Percentiles rank a stretch among this genome's conserved stretches.
These are phyloP conservation scores for Gentiana macrophylla DNA, from an alignment of 257 asterid genomes.

Conservation along the genomic window DNA sequence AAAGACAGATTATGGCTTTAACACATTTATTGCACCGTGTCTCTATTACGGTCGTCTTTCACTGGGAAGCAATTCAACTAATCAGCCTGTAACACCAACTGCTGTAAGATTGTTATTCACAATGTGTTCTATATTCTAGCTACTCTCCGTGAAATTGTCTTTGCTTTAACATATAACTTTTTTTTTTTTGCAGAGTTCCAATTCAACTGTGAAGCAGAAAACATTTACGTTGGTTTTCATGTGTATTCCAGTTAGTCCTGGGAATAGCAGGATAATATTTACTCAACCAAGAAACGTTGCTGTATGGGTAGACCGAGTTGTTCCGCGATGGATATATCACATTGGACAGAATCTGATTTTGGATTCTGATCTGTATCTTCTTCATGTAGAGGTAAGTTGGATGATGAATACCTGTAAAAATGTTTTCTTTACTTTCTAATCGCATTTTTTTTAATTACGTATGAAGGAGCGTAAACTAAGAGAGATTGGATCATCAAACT, in stretches of 20 bases:
- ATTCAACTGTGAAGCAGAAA: constrained; percentile 18
- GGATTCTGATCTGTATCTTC: constrained; percentile 83
- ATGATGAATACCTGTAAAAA: too few relatives aligned
- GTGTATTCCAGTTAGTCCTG: constrained; percentile 83
- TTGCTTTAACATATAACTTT: neutral
- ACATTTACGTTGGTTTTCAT: constrained; percentile 39
- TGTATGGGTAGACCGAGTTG: constrained; percentile 44
- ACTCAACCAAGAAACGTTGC: constrained; percentile 63
- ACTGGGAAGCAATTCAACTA: constrained; percentile 29
- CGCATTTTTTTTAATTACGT: too few relatives aligned
- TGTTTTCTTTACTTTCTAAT: neutral
- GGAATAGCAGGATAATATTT: constrained; percentile 72
- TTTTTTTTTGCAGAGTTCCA: constrained; percentile 30
- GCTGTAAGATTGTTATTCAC: constrained; percentile 5
- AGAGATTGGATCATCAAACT: constrained; percentile 47
- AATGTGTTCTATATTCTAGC: neutral
- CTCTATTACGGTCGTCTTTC: constrained; percentile 35
- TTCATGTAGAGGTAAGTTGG: constrained; percentile 57
- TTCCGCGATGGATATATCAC: constrained; percentile 77
- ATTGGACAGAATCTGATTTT: constrained; percentile 61
- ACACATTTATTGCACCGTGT: constrained; percentile 54
- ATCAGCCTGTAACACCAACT: constrained; percentile 19
- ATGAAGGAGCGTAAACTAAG: constrained; percentile 48
- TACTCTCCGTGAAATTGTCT: constrained; percentile 1
- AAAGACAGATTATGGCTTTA: constrained; percentile 27